Base-by-base conservation (phyloP, 73 alveolate species). In the Breviolum minutum region DNA sequence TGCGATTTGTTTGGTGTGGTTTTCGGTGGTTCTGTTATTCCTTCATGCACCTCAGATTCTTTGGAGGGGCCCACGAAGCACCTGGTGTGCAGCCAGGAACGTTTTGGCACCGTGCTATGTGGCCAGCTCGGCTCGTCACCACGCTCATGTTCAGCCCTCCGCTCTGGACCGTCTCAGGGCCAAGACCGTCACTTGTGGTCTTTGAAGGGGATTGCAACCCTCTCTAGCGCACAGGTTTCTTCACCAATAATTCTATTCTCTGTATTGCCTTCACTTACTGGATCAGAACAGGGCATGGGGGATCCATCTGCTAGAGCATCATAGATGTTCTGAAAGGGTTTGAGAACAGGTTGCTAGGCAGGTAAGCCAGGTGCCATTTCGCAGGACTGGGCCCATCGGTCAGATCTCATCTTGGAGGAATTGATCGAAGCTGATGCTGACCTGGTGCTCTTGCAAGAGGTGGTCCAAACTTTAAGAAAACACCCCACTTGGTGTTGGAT, bases 21-120 rank as follows among this genome's bases (percentile, higher is more conserved):
- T 40, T 40, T 40, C 54, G 54, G 54, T 40, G 3, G 5, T 40
- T 40, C 54, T 40, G 5, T 40, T 40, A 40, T 40, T 40, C 54
- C 3, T 40, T 40, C 63, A 60, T 0, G 30, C 24, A 54, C 82
- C 54, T 73, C 40, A 73, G 54, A 5, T 71, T 12, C 0, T 30
- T 8, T 20, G 81, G 81, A 40, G 29, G 13, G 27, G 27, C 80
- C 7, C 26, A 30, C 4, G 81, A 71, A 12, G 12, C 32, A 71
- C 40, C 12, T 71, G 32, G 29, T 71, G 29, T 12, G 81, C 32
- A 7, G 7, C 22, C n/a, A 88, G 95, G 95, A 88, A 88, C 19
- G 62, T 88, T 16, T 27, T 88, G 84, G 95, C 95, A 13, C 95
- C 95, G n/a, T 88, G 95, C 86, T 88, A 64, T 69, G 95, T 27